Evolutionary conservation across 192 early-diverging fungal species (phyloP), one percentile per base, ranked within the genome.

Genomic region (Rhizophagus prolifer): DNA sequence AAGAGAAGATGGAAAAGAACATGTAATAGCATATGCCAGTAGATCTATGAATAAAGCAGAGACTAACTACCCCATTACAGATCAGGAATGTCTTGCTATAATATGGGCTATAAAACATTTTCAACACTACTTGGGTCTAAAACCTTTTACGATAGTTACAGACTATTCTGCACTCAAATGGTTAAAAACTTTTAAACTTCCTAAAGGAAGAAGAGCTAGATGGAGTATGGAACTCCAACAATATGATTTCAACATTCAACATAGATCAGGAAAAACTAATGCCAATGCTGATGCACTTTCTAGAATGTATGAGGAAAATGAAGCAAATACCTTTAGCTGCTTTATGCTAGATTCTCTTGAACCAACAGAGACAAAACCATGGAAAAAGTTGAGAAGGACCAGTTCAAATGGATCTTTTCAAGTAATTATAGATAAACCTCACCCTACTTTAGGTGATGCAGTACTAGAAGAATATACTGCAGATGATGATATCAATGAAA

Each of bases 21-120:
- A 36, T 19, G 25, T 30, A 16, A 30, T 66, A 4, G 73, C 64
- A 1, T 82, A 74, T 68, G 78, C 75, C 0, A 75, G 71, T 13
- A 26, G 68, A n/a, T 12, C 26, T 7, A 41, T 83, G 0, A 36
- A 67, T n/a, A 70, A 65, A 12, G 61, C 59, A 2, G 78, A 81
- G 58, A n/a, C n/a, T 19, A 68, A 78, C 1, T 86, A 82, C 28
- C 30, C 75, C 1, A 70, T 72, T 10, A 79, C 62, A 2, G 73
- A 84, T 13, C 25, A 80, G 19, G 82, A 86, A 47, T 81, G 69
- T 25, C 50, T 83, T 1, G 83, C 83, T 0, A 36, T 81, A 1
- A 61, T 86, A 1, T 86, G 83, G 77, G 78, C 78, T 16, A 28
- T 84, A 0, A 28, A 62, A 26, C 66, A 78, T 9, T 81, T 80